Base-by-base conservation (phyloP, 352 stramenopile species). In the Globisporangium mamillatum region DNA sequence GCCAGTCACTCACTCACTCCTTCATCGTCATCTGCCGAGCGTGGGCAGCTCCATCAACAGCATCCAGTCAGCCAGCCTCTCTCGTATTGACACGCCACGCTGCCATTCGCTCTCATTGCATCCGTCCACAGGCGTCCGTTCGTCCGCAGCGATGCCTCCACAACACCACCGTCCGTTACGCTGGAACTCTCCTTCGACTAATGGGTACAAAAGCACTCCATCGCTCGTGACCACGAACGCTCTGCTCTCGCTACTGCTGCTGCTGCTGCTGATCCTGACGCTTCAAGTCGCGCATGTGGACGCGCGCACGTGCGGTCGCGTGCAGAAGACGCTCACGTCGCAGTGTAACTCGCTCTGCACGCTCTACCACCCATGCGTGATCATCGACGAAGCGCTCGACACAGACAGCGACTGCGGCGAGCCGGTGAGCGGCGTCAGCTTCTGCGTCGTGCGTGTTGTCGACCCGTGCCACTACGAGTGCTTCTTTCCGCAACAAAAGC, bases 401-500 rank as follows among this genome's bases (percentile, higher is more conserved):
- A 4, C 27, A 0, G 57, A 56, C 29, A 29, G 32, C 18, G 52
- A 56, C 32, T 70, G 65, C 50, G 32, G 48, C 20, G 65, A 52
- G 32, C 46, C 44, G 9, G 48, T 66, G 29, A 70, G 65, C 36
- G 36, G 22, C 27, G 29, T 56, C 29, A 70, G 65, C 50, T 61
- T 50, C 41, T 70, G 65, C 50, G 55, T 66, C 20, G 22, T 48
- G 4, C 73, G 61, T 16, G 61, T 63, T 9, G 81, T 73, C 27
- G 69, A 25, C 8, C 24, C 74, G 29, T 92, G 84, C 58, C 62
- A 71, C 27, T 78, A 82, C 63, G 77, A 84, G 60, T 92, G 84
- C 52, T 84, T 88, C 63, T 60, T 72, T 5, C 25, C 64, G 16
- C 48, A 60, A 36, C 44, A 41, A 18, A 12, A 44, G 27, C 22